Conservation (phyloP, 495 filamentous ascomycete genomes). For the Ascodesmis nigricans region DNA sequence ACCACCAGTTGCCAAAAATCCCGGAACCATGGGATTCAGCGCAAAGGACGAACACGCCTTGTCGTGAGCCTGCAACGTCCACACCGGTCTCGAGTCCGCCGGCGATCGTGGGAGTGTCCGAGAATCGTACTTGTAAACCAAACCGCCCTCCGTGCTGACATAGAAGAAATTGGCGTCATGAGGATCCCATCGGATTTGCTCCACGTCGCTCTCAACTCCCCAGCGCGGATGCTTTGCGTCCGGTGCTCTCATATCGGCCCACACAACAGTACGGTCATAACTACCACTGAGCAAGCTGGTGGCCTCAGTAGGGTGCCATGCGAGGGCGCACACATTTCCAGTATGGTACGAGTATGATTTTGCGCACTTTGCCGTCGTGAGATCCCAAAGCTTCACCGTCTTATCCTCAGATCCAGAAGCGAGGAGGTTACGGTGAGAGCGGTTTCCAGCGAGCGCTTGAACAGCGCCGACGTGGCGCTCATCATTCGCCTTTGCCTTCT, state of each 20-base stretch:
- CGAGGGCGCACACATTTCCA: conserved; percentile 86
- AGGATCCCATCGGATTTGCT: conserved; percentile 76
- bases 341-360: conserved; percentile 81
- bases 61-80: conserved; percentile 89
- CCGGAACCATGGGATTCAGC: conserved; percentile 68
- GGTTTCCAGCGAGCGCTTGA: conserved; percentile 71
- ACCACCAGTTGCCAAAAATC: conserved; percentile 78
- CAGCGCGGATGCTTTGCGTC: conserved; percentile 52
- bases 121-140: conserved; percentile 70
- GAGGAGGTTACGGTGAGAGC: conserved; percentile 82
- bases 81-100: conserved; percentile 55
- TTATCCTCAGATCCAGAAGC: conserved; percentile 89
- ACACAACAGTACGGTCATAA: conserved; percentile 82
- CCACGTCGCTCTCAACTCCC: conserved; percentile 86
- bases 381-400: conserved; percentile 93
- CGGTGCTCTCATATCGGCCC: conserved; percentile 80
- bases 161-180: conserved; percentile 87
- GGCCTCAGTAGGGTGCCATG: conserved; percentile 74
- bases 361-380: conserved; percentile 73
- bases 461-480: conserved; percentile 88
- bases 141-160: conserved; percentile 75
- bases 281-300: conserved; percentile 77
- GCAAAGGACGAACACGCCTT: conserved; percentile 88
- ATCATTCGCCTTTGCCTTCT: conserved; percentile 66
- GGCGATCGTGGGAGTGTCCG: conserved; percentile 47